Conservation (phyloP, 306 rosid genomes). For the Pterocarpus santalinus region DNA sequence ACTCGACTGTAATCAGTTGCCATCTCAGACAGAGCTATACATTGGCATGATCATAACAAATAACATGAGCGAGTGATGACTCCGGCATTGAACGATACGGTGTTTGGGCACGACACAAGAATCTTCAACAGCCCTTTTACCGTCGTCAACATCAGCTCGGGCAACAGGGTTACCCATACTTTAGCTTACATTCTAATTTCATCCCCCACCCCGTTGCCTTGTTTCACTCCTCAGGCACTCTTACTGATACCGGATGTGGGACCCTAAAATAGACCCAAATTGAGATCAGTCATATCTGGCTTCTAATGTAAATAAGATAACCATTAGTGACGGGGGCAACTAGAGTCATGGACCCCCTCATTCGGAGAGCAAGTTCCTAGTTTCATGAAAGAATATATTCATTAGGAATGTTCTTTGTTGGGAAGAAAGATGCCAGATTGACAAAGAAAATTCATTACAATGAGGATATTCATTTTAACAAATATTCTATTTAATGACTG, state of each 20-base stretch:
- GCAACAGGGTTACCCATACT: too few species aligned
- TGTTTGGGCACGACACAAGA: neutral
- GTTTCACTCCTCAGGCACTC: neutral
- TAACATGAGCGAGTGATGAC: neutral
- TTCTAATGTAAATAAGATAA: conserved; percentile 25
- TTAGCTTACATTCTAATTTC: too few species aligned
- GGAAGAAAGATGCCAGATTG: conserved; percentile 43
- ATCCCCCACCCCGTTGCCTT: too few species aligned
- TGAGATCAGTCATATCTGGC: neutral
- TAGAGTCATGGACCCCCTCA: neutral
- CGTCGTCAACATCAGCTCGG: too few species aligned
- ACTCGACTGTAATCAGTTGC: neutral
- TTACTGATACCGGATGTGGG: neutral
- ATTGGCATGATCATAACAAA: neutral
- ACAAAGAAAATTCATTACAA: conserved; percentile 54
- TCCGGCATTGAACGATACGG: neutral
- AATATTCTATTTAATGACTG: conserved; percentile 56
- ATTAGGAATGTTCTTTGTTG: conserved; percentile 41
- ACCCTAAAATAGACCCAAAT: neutral
- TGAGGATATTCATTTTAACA: conserved; percentile 59
- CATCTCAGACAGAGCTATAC: neutral
- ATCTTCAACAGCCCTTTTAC: neutral
- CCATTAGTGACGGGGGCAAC: neutral
- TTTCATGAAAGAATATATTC: conserved; percentile 21
- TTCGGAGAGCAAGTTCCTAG: neutral